phyloP scores from a whole-genome alignment of 2,329 filamentous ascomycete genomes.

The Aspergillus sp. region DNA sequence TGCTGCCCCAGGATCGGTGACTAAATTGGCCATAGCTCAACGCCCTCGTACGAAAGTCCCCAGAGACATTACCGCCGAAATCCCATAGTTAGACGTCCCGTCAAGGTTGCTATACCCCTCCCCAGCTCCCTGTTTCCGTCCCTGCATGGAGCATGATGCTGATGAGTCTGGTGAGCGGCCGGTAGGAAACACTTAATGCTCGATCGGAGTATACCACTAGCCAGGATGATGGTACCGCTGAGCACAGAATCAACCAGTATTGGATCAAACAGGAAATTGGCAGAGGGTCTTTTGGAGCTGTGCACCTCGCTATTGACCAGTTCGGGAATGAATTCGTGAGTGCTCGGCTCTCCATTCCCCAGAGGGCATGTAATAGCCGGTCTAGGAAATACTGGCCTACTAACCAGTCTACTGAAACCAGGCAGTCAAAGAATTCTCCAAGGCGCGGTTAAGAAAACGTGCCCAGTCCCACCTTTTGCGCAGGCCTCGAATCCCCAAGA shows the following conservation, averaged over 20 bases:
- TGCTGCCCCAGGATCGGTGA: not conserved
- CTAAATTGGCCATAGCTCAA: conserved; percentile 45
- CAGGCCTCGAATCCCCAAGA: conserved; percentile 54
- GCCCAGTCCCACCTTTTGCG: conserved; percentile 86
- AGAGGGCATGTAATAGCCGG: not conserved
- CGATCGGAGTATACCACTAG: conserved; percentile 83
- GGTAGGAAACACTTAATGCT: conserved; percentile 86
- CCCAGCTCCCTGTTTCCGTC: not conserved
- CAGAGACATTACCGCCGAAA: conserved; percentile 64
- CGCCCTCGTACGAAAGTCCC: conserved; percentile 61
- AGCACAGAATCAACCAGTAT: conserved; percentile 94
- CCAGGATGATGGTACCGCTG: conserved; percentile 74
- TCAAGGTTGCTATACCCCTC: conserved; percentile 52
- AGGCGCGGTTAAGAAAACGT: conserved; percentile 81
- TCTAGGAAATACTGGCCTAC: conserved; percentile 17
- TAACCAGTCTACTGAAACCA: conserved; percentile 37
- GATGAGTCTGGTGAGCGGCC: not conserved
- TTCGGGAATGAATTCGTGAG: conserved; percentile 90
- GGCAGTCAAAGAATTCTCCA: conserved; percentile 98
- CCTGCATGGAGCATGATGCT: not conserved
- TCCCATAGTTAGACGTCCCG: conserved; percentile 59
- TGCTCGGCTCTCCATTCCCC: not conserved
- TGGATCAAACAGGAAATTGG: conserved; percentile 92
- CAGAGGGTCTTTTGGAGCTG: conserved; percentile 91
- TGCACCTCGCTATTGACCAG: conserved; percentile 86